Evolutionary conservation across 805 yeast species (phyloP).

Genomic region (Zygoascus biomembranicola): DNA sequence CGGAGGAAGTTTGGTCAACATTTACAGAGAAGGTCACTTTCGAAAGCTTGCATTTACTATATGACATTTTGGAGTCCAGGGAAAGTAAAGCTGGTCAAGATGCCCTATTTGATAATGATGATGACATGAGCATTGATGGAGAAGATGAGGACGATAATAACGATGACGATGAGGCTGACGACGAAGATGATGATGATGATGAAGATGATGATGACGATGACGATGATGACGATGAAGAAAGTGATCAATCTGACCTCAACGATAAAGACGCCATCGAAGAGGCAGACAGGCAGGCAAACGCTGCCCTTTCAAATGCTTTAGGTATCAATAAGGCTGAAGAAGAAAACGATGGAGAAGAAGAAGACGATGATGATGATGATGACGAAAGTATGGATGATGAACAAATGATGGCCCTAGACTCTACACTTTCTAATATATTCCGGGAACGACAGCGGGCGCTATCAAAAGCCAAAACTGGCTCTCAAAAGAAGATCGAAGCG

Average conservation of each 20-base stretch:
- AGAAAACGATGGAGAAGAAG: conserved; percentile 30
- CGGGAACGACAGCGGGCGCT: conserved; percentile 69
- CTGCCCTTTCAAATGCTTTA: conserved; percentile 24
- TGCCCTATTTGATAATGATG: conserved; percentile 60
- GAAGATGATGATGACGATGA: conserved; percentile 27
- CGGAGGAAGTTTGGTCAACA: conserved; percentile 49
- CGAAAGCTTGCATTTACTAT: conserved; percentile 41
- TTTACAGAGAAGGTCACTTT: conserved; percentile 39
- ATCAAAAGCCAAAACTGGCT: conserved; percentile 40
- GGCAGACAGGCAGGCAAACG: conserved; percentile 31
- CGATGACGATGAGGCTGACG: conserved; percentile 30
- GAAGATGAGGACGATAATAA: conserved; percentile 36
- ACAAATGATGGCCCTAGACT: conserved; percentile 91
- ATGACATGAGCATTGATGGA: conserved; percentile 40
- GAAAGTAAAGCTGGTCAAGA: conserved; percentile 80
- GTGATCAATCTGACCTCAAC: conserved; percentile 7
- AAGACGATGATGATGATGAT: conserved; percentile 46
- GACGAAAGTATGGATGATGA: conserved; percentile 92
- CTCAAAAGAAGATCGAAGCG: conserved; percentile 49
- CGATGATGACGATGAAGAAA: conserved; percentile 32
- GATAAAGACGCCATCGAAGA: conserved; percentile 31
- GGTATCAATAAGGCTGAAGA: conserved; percentile 10
- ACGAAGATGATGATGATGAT: conserved; percentile 29
- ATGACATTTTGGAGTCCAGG: conserved; percentile 50
- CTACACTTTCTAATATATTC: conserved; percentile 73